Evolutionary conservation across 495 filamentous ascomycete species (phyloP).

Genomic region (Cairneyella variabilis): DNA sequence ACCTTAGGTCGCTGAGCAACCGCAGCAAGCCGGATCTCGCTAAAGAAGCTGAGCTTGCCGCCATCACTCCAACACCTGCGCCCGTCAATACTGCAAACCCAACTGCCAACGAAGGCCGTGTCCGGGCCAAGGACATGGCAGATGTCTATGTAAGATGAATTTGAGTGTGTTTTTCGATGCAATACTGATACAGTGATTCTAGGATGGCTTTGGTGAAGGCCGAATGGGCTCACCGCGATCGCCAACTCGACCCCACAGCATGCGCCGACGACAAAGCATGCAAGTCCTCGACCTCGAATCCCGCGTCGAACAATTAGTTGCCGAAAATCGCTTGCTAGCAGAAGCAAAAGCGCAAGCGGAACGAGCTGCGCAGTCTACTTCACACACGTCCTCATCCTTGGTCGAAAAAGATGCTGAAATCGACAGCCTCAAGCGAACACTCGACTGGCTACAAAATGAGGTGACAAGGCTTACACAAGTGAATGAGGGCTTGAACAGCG

Average conservation of each 20-base stretch:
- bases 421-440: slow-evolving; percentile 67
- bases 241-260: slow-evolving; percentile 91
- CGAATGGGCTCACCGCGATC: slow-evolving; percentile 83
- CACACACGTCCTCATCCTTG: slow-evolving; percentile 39
- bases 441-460: slow-evolving; percentile 77
- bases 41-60: slow-evolving; percentile 26
- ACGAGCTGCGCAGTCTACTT: slow-evolving; percentile 35
- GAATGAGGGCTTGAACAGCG: slow-evolving; percentile 67
- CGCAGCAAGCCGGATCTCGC: slow-evolving; percentile 27
- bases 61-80: slow-evolving; percentile 8
- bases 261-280: slow-evolving; percentile 93
- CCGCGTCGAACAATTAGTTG: slow-evolving; percentile 71
- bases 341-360: slow-evolving; percentile 70
- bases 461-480: slow-evolving; percentile 67
- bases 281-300: slow-evolving; percentile 81
- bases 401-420: slow-evolving; percentile 76
- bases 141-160: slow-evolving; percentile 83
- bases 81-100: slow-evolving; percentile 63
- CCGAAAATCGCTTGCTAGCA: slow-evolving; percentile 74
- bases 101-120: slow-evolving; percentile 82
- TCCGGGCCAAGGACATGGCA: slow-evolving; percentile 76
- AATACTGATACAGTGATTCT: slow-evolving; percentile 17
- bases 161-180: background rate
- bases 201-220: slow-evolving; percentile 95
- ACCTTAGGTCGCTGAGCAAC: slow-evolving; percentile 71